Evolutionary conservation across 1,284 basidiomycete species (phyloP).

Genomic region (Cutaneotrichosporon curvatum): DNA sequence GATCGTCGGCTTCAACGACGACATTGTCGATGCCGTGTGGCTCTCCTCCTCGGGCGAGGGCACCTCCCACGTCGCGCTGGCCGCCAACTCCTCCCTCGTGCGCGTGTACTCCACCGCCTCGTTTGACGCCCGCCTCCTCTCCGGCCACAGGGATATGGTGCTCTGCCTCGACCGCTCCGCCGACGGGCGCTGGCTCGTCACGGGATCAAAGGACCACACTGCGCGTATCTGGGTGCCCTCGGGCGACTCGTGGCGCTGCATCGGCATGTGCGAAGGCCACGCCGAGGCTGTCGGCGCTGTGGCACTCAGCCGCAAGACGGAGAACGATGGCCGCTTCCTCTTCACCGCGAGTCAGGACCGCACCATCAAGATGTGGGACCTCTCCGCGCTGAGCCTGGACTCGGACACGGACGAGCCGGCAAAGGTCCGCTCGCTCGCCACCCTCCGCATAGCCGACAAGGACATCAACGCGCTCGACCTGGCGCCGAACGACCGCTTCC

Average conservation of each 20-base stretch:
- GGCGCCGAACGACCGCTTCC: slow-evolving; percentile 77
- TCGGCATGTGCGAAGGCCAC: slow-evolving; percentile 87
- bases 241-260: slow-evolving; percentile 59
- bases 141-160: slow-evolving; percentile 87
- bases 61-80: slow-evolving; percentile 67
- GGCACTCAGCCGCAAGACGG: slow-evolving; percentile 58
- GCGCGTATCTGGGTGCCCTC: slow-evolving; percentile 73
- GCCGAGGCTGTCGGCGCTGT: slow-evolving; percentile 89
- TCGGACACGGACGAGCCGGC: slow-evolving; percentile 26
- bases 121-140: slow-evolving; percentile 72
- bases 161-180: slow-evolving; percentile 68
- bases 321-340: slow-evolving; percentile 55
- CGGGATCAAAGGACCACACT: slow-evolving; percentile 86
- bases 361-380: slow-evolving; percentile 98
- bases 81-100: slow-evolving; percentile 90
- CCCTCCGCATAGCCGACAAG: slow-evolving; percentile 91
- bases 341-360: slow-evolving; percentile 94
- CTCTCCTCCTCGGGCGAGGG: slow-evolving; percentile 48
- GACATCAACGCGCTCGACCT: slow-evolving; percentile 97
- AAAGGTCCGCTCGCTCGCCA: slow-evolving; percentile 72
- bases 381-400: slow-evolving; percentile 47
- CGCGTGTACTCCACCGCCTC: slow-evolving; percentile 68
- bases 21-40: slow-evolving; percentile 84
- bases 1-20: slow-evolving; percentile 94
- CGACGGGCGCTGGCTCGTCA: slow-evolving; percentile 67